Evolutionary conservation across 2,329 filamentous ascomycete species (phyloP).

Genomic region (Paramyrothecium roridum): DNA sequence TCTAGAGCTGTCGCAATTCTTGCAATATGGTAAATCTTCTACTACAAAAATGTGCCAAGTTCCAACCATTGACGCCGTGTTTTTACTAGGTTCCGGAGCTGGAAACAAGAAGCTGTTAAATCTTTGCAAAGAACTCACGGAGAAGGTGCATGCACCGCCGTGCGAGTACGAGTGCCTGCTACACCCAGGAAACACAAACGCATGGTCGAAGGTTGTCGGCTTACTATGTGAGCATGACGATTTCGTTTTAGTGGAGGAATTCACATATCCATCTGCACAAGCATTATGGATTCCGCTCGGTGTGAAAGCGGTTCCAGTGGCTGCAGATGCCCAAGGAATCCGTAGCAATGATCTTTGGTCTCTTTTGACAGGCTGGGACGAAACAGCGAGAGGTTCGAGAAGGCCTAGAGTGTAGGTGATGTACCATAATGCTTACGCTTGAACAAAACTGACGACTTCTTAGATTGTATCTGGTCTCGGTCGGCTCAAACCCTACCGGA

Average conservation of each 20-base stretch:
- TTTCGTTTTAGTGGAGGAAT: conserved; percentile 23
- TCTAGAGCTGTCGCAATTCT: conserved; percentile 12
- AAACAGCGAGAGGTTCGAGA: conserved; percentile 2
- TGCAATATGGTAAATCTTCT: conserved; percentile 10
- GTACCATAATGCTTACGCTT: background rate
- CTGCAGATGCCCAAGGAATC: conserved; percentile 22
- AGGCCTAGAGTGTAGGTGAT: conserved; percentile 12
- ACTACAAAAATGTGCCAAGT: too few relatives aligned
- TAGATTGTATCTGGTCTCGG: conserved; percentile 29
- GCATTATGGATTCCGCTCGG: conserved; percentile 25
- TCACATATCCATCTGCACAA: conserved; percentile 26
- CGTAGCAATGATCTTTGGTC: conserved; percentile 13
- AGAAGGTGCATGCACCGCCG: conserved; percentile 14
- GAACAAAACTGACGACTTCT: background rate
- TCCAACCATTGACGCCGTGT: too few relatives aligned
- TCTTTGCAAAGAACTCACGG: conserved; percentile 13
- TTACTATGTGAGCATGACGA: conserved; percentile 23
- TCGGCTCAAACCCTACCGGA: conserved; percentile 69
- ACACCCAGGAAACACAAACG: conserved; percentile 26
- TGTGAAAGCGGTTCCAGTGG: conserved; percentile 17
- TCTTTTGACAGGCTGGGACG: conserved; percentile 18
- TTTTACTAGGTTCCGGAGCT: conserved; percentile 9
- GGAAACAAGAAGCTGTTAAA: conserved; percentile 12
- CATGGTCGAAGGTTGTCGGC: conserved; percentile 25
- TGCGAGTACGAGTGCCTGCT: conserved; percentile 18